These are phyloP conservation scores for Suillus ampliporus DNA, from an alignment of 768 basidiomycete species.

Conservation along the genomic window DNA sequence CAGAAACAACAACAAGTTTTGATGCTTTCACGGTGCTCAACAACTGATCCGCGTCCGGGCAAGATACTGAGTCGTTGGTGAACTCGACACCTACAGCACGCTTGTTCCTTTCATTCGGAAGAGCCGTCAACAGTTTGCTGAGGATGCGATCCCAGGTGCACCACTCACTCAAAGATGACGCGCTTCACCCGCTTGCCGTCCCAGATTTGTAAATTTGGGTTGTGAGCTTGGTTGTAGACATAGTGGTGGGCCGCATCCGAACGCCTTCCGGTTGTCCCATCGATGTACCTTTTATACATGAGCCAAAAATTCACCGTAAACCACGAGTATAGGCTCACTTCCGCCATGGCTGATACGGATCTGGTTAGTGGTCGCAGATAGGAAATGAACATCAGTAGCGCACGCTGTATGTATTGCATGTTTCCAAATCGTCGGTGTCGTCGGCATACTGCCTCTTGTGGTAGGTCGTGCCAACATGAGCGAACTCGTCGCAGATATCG, in stretches of 20 bases:
- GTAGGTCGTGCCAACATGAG: slow-evolving; percentile 50
- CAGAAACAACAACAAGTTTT: slow-evolving; percentile 53
- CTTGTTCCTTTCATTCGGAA: slow-evolving; percentile 23
- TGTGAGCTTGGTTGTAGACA: slow-evolving; percentile 52
- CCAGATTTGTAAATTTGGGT: slow-evolving; percentile 48
- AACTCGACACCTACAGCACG: slow-evolving; percentile 58
- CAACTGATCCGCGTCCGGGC: slow-evolving; percentile 30
- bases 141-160: background rate
- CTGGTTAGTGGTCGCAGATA: background rate
- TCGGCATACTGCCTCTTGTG: slow-evolving; percentile 51
- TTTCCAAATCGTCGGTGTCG: slow-evolving; percentile 52
- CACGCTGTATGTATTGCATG: slow-evolving; percentile 53
- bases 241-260: slow-evolving; percentile 61
- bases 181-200: slow-evolving; percentile 49
- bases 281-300: slow-evolving; percentile 53
- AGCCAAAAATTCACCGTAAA: no score
- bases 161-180: slow-evolving; percentile 53
- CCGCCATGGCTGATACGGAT: slow-evolving; percentile 52
- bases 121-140: background rate
- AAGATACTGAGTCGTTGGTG: slow-evolving; percentile 35
- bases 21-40: slow-evolving; percentile 41
- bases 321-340: slow-evolving; percentile 42
- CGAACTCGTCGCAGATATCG: slow-evolving; percentile 50
- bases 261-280: slow-evolving; percentile 54
- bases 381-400: slow-evolving; percentile 22